Percentiles rank a stretch among this genome's conserved stretches.
These are phyloP conservation scores for Bipolaris victoriae DNA, from an alignment of 2,329 filamentous ascomycete species.

Conservation along the genomic window DNA sequence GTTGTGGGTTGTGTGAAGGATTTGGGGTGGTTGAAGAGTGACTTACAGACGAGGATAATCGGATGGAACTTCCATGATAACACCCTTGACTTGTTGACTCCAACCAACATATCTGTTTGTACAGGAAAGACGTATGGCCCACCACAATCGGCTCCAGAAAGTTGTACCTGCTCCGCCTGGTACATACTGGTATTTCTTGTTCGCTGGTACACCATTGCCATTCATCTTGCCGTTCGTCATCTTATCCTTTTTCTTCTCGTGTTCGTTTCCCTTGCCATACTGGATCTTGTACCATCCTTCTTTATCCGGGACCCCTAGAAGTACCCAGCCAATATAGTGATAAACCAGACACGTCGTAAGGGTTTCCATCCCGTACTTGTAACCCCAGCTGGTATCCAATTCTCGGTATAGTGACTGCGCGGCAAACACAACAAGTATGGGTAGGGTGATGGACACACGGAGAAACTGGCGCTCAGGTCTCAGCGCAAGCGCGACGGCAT, in stretches of 20 bases:
- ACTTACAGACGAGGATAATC: conserved; percentile 32
- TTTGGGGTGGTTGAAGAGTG: neutral
- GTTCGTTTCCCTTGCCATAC: conserved; percentile 6
- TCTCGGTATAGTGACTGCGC: conserved; percentile 27
- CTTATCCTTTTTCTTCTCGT: neutral
- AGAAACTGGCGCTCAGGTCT: conserved; percentile 13
- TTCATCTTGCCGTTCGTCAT: neutral
- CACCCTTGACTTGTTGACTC: conserved; percentile 38
- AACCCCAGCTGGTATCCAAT: conserved; percentile 19
- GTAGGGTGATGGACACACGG: conserved; percentile 21
- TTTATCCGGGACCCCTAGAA: conserved; percentile 30
- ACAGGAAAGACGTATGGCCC: conserved; percentile 21
- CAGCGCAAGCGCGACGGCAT: conserved; percentile 24
- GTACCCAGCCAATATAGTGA: conserved; percentile 32
- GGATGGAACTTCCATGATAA: conserved; percentile 24
- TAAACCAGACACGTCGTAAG: conserved; percentile 3
- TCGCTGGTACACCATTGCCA: neutral
- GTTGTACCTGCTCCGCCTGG: conserved; percentile 7
- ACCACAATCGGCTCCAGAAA: conserved; percentile 30
- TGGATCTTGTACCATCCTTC: conserved; percentile 34
- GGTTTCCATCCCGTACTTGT: conserved; percentile 22
- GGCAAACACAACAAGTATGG: conserved; percentile 21
- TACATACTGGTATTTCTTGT: neutral
- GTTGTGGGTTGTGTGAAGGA: neutral
- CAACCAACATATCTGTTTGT: conserved; percentile 34